Conservation (phyloP, 495 filamentous ascomycete species). For the Halenospora varia region DNA sequence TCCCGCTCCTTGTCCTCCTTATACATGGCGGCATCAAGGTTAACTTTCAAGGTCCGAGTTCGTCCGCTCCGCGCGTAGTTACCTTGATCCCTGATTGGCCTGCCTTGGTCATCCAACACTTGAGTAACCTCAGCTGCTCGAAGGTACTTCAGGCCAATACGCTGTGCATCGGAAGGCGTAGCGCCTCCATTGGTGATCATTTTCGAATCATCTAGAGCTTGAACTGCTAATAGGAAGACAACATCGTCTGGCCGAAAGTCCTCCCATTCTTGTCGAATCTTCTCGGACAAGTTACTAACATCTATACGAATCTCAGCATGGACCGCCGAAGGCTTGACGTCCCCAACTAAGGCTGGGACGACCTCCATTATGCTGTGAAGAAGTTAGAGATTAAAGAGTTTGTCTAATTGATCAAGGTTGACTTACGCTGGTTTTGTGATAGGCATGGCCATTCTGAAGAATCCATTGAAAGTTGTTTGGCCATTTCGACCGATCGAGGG, state of each 20-base stretch:
- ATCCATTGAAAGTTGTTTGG: conserved; percentile 72
- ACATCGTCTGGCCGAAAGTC: conserved; percentile 83
- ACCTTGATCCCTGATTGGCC: conserved; percentile 58
- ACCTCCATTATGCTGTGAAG: conserved; percentile 67
- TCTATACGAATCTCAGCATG: conserved; percentile 87
- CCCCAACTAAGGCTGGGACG: conserved; percentile 78
- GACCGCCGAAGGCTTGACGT: conserved; percentile 78
- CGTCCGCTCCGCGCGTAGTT: conserved; percentile 43
- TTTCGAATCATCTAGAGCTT: conserved; percentile 45
- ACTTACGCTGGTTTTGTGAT: conserved; percentile 70
- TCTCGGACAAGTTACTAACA: conserved; percentile 68
- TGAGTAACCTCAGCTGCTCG: conserved; percentile 85
- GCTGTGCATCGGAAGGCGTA: conserved; percentile 48
- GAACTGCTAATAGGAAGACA: conserved; percentile 78
- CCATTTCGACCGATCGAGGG: conserved; percentile 61
- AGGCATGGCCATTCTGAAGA: conserved; percentile 86
- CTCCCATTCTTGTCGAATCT: conserved; percentile 86
- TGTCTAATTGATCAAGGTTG: conserved; percentile 18
- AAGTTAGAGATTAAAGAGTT: conserved; percentile 19
- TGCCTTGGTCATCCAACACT: conserved; percentile 83
- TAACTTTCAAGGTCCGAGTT: conserved; percentile 70
- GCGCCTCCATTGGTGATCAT: conserved; percentile 50
- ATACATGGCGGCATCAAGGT: conserved; percentile 76
- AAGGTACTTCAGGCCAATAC: conserved; percentile 62
- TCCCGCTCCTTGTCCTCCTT: conserved; percentile 68